Base-by-base conservation (phyloP, 768 basidiomycete genomes). In the Boletus insuetus region DNA sequence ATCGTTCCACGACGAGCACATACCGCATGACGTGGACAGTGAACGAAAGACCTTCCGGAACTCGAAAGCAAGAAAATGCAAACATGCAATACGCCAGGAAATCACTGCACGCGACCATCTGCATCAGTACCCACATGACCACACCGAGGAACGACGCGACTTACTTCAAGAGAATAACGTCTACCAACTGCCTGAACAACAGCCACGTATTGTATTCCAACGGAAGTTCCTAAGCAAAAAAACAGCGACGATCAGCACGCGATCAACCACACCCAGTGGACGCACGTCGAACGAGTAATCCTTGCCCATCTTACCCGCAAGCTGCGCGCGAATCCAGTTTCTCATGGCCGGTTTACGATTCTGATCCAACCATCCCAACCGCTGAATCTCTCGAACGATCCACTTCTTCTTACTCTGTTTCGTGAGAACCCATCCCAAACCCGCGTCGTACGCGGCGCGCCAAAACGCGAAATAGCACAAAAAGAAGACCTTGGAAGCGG, bases 201-300 rank as follows among this genome's bases (percentile, higher is more conserved):
- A 99, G 78, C 97, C 96, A 99, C 0, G 91, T 83, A 64, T 98
- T 98, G 73, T 96, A 98, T 70, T 98, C 95, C 38, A 93, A 68
- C 0, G 95, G 95, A 16, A 96, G 80, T 48, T 89, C 85, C 92
- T 94, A 49, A n/a, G 49, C 13, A 22, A 38, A 41, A 22, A 38
- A 41, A 46, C 24, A 4, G 14, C 8, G 5, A 2, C 17, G 22
- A 29, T 58, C 19, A 64, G 46, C 47, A 49, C 32, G 39, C 55
- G 40, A 53, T 11, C 53, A 43, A 49, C 39, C 7, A 26, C 50
- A 49, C 40, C 5, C 26, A 34, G 20, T 24, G 16, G 20, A 81
- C 85, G 35, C 63, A 93, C 92, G 64, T 97, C 90, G 68, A 96
- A 96, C 6, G 87, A 87, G 69, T 97, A 98, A 61, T 92, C 92